A percentile compares a stretch with the other conserved stretches of the same genome.
phyloP scores from a whole-genome alignment of 179 eudicot species.

The Monotropa hypopitys region DNA sequence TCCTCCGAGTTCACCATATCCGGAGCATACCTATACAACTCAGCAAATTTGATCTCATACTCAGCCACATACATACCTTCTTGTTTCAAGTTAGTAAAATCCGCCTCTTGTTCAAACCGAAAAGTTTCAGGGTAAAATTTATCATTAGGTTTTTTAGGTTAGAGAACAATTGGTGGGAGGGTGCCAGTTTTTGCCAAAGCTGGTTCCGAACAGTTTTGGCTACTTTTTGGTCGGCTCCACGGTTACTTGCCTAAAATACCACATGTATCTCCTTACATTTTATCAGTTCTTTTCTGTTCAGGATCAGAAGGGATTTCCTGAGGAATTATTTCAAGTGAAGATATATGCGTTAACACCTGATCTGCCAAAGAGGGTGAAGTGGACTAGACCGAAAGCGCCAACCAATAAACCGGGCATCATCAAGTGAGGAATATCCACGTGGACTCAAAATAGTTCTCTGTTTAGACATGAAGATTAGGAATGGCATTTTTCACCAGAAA shows the following conservation, averaged over 20 bases:
- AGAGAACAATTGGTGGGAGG: too few species aligned
- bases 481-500: not conserved
- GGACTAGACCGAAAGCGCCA: conserved; percentile 24
- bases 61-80: too few species aligned
- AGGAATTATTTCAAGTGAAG: conserved; percentile 75
- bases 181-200: not conserved
- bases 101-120: too few species aligned
- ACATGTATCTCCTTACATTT: not conserved
- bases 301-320: conserved; percentile 78
- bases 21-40: too few species aligned
- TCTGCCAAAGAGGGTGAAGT: conserved; percentile 25
- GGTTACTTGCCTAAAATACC: not conserved
- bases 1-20: too few species aligned
- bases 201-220: not conserved
- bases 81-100: too few species aligned
- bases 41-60: too few species aligned
- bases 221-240: not conserved
- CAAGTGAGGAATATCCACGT: conserved; percentile 20
- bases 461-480: not conserved
- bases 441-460: not conserved
- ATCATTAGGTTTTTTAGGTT: too few species aligned
- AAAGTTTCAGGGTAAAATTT: too few species aligned
- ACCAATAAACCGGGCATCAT: conserved; percentile 54
- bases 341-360: conserved; percentile 73
- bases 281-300: conserved; percentile 14